Base-by-base conservation (phyloP, 73 alveolate species). In the Paramecium biaurelia region DNA sequence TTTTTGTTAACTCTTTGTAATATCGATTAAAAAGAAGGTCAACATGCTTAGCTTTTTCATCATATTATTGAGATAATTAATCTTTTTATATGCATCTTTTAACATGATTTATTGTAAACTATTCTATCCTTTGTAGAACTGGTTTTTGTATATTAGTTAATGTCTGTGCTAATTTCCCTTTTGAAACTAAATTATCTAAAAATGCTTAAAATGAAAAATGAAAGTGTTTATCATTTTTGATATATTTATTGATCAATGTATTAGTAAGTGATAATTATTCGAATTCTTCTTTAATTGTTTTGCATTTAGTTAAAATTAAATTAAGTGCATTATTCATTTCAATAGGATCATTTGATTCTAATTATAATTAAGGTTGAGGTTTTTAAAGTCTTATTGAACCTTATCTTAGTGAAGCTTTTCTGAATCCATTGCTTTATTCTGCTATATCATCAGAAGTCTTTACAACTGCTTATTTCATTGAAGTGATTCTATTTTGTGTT, bases 211-310 rank as follows among this genome's bases (percentile, higher is more conserved):
- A 76, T 41, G 89, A 76, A 21, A 76, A 38, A 35, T 76, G 89
- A 41, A 76, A 76, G 18, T 76, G 72, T 57, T 76, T 76, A 21
- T 76, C 70, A 42, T 76, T 37, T 76, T 42, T 76, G 15, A 76
- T 18, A 12, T 24, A 76, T 41, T 76, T 76, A 20, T 34, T 76
- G 5, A 76, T 76, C 12, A 14, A 76, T 18, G 89, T 76, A 24
- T 76, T 7, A 76, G 89, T 76, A 1, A 76, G 89, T 76, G 38
- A 30, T 37, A 76, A n/a, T 41, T 76, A 76, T 14, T 76, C 89
- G 14, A 38, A 76, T 38, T 38, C 38, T 21, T 76, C 89, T 41
- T 30, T 76, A 20, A 76, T 21, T 2, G 89, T 20, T 41, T 76
- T 76, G 28, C 89, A 32, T 76, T 76, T 76, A 0, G n/a, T 20